phyloP scores from a whole-genome alignment of 2,329 filamentous ascomycete species.

The Grosmannia huntii region DNA sequence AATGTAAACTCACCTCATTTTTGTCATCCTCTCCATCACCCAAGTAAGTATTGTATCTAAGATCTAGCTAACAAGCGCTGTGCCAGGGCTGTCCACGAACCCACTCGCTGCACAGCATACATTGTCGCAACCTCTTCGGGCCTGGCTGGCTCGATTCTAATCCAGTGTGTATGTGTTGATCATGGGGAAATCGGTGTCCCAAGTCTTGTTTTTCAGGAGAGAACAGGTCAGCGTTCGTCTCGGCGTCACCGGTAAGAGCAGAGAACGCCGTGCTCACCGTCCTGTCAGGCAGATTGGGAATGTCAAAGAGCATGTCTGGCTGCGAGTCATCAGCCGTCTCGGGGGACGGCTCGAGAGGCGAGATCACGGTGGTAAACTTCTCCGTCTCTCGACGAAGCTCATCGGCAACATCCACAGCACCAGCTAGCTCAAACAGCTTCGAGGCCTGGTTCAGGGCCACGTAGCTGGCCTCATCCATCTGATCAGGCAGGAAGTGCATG shows the following conservation, averaged over 20 bases:
- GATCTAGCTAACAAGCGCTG: no score
- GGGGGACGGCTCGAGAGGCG: neutral
- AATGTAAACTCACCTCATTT: no score
- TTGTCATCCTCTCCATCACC: no score
- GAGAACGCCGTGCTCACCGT: neutral
- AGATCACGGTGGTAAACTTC: neutral
- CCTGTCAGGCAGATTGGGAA: neutral
- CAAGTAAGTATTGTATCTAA: no score
- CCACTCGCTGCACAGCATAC: no score
- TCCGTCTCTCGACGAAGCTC: neutral
- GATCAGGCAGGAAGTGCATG: neutral
- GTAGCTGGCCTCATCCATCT: neutral
- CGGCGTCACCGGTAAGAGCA: neutral
- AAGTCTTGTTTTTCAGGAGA: neutral
- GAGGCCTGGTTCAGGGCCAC: neutral
- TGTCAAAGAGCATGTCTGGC: neutral
- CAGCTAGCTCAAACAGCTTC: neutral
- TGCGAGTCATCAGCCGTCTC: neutral
- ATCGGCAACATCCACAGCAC: neutral
- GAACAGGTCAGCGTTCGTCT: neutral
- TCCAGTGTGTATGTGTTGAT: neutral
- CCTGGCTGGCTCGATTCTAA: neutral
- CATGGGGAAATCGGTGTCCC: neutral
- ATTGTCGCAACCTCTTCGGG: no score
- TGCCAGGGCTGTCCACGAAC: no score